Base-by-base conservation (phyloP, 2,329 filamentous ascomycete genomes). In the Hypoxylon sp. region DNA sequence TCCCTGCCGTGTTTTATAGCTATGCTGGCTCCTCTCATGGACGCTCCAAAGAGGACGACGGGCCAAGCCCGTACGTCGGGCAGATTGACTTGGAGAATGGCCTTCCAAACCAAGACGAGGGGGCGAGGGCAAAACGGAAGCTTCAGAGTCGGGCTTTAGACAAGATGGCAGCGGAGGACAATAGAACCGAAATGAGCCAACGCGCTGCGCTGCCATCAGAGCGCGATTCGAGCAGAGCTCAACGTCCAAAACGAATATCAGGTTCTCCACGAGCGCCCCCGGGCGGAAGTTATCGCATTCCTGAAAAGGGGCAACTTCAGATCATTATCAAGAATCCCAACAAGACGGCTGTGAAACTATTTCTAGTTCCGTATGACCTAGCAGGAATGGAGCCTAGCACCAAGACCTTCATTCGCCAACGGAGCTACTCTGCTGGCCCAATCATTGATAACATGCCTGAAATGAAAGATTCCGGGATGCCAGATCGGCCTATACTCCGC, bases 311-410 rank as follows among this genome's bases (percentile, higher is more conserved):
- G 0, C 95, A 98, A 74, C 80, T 99, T 11, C 95, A 99, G 69
- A 96, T 99, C 63, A 89, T 99, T 60, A 91, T 99, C 73, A 98
- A 98, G 73, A 99, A 98, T 69, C 94, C 93, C 13, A 97, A 98
- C 77, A 98, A 98, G 72, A 98, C 95, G 3, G 95, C 95, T 1
- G 94, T 98, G 51, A 98, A 99, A 74, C 80, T 99, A 0, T 98
- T 98, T 67, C 81, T 98, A 20, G 86, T 99, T 2, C 95, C 94
- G 0, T 99, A 98, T 67, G 92, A 98, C 71, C 80, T 99, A 1
- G 83, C 86, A 1, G 94, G 92, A 48, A 99, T 99, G 94, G 89
- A 95, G 60, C 85, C 92, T 0, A 92, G 92, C 0, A 96, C 92
- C 13, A 98, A 98, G 75, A 99, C 95, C 0, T 98, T 98, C 67